phyloP scores from a whole-genome alignment of 164 flowering plant genomes.

The Cinnamomum chago region DNA sequence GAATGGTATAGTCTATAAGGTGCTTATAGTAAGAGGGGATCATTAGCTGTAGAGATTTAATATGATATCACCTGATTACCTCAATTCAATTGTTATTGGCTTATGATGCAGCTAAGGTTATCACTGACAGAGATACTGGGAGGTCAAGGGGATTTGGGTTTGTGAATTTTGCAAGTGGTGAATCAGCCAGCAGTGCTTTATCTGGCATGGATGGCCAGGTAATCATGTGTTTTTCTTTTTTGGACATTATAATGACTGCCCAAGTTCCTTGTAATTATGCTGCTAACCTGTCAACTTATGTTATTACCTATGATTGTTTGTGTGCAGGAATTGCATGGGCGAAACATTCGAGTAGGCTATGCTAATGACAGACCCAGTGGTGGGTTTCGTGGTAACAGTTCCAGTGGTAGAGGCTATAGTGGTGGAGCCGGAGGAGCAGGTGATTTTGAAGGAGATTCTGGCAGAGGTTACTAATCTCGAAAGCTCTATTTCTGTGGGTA shows the following conservation, averaged over 20 bases:
- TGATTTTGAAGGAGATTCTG: not conserved
- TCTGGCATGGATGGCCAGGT: constrained; percentile 84
- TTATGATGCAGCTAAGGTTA: constrained; percentile 55
- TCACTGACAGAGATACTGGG: constrained; percentile 65
- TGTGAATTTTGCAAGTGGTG: constrained; percentile 40
- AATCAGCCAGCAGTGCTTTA: constrained; percentile 52
- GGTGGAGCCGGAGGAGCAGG: constrained; percentile 14
- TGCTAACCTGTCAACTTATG: not conserved
- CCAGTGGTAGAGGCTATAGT: constrained; percentile 19
- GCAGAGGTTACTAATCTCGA: not conserved
- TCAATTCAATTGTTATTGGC: not conserved
- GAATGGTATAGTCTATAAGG: no score
- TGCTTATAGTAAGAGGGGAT: no score
- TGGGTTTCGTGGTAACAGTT: constrained; percentile 18
- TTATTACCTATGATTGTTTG: not conserved
- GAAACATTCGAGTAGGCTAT: constrained; percentile 54
- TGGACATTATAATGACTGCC: not conserved
- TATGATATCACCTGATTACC: no score
- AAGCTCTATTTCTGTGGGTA: no score
- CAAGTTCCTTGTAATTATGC: not conserved
- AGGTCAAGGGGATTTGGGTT: constrained; percentile 86
- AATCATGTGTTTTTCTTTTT: not conserved
- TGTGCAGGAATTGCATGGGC: constrained; percentile 54
- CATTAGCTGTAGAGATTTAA: no score
- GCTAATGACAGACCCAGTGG: constrained; percentile 47